Base-by-base conservation (phyloP, 2,329 filamentous ascomycete species). In the Pseudonectria foliicola region DNA sequence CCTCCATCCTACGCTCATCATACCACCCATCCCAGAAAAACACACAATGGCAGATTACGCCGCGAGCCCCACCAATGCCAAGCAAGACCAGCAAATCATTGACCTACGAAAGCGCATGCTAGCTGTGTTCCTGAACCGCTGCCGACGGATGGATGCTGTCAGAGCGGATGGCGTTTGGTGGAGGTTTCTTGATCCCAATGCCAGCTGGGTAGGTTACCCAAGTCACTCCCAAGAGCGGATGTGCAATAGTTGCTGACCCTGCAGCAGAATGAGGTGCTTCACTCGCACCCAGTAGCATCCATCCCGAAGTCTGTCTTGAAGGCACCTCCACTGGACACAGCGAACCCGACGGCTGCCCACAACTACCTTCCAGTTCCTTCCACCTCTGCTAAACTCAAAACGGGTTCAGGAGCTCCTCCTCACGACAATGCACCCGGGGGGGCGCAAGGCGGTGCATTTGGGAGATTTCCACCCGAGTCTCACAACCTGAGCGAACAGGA, bases 11-110 rank as follows among this genome's bases (percentile, higher is more conserved):
- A 98, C 92, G 0, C 73, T 98, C 27, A 85, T 98, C 52, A 85
- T 98, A 34, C 93, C 92, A 7, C 92, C 92, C 3, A 98, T 98
- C 53, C 92, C 92, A 14, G 93, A 98, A 65, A 98, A 98, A 63
- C 92, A 98, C 61, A 92, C 88, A 29, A 94, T 98, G 83, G 90
- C 90, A 42, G 92, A 98, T 60, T 98, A 98, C 57, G 92, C 92
- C 12, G 89, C 93, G 18, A 96, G 95, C 52, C 92, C 93, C 2
- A 98, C 92, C 25, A 95, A 90, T 53, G 93, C 93, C 13, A 98
- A 95, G 60, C 90, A 98, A 61, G 93, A 98, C 57, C 82, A 88
- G 38, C 85, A 90, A 41, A 98, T 96, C 29, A 98, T 98, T 45
- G 92, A 98, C 56, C 68, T 96, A 46, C 78, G 92, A 40, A 96